Percentiles rank a stretch among this genome's conserved stretches.
Conservation (phyloP, 352 stramenopile genomes). For the Pythium graminicola region DNA sequence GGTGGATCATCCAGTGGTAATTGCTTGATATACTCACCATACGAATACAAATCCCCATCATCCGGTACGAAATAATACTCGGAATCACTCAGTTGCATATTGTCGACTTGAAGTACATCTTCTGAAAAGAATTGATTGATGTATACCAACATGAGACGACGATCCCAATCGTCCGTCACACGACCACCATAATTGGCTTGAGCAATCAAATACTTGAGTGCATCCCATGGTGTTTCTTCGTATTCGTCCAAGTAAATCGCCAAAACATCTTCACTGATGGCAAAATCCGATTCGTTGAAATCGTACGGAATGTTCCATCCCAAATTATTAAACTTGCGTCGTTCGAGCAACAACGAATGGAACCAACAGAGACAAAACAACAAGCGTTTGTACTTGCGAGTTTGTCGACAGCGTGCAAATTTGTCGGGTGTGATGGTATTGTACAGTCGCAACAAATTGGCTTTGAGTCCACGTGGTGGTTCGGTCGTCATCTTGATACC, state of each 20-base stretch:
- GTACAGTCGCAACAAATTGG: constrained; percentile 92
- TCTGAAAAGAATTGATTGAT: constrained; percentile 95
- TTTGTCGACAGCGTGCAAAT: constrained; percentile 77
- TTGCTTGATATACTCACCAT: constrained; percentile 88
- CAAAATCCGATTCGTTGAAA: constrained; percentile 97
- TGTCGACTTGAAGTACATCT: constrained; percentile 76
- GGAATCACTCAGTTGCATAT: constrained; percentile 82
- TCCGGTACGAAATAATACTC: constrained; percentile 92
- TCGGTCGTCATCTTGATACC: constrained; percentile 97
- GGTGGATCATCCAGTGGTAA: constrained; percentile 89
- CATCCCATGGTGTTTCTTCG: constrained; percentile 89
- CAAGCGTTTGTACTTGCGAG: constrained; percentile 89
- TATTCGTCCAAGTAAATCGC: constrained; percentile 93
- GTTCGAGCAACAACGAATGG: constrained; percentile 92
- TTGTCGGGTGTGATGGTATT: constrained; percentile 88
- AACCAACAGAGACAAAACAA: constrained; percentile 96
- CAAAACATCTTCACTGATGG: constrained; percentile 94
- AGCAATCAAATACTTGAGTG: constrained; percentile 94
- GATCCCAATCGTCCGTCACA: constrained; percentile 96
- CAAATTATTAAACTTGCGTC: constrained; percentile 95
- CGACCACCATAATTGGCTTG: constrained; percentile 96
- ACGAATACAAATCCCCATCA: constrained; percentile 84
- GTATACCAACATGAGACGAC: constrained; percentile 93
- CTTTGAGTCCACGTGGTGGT: constrained; percentile 87
- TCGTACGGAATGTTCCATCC: constrained; percentile 98